Percentiles rank a stretch among this genome's conserved stretches.
Evolutionary conservation across 768 basidiomycete species (phyloP).

Genomic region (Asterophora parasitica): DNA sequence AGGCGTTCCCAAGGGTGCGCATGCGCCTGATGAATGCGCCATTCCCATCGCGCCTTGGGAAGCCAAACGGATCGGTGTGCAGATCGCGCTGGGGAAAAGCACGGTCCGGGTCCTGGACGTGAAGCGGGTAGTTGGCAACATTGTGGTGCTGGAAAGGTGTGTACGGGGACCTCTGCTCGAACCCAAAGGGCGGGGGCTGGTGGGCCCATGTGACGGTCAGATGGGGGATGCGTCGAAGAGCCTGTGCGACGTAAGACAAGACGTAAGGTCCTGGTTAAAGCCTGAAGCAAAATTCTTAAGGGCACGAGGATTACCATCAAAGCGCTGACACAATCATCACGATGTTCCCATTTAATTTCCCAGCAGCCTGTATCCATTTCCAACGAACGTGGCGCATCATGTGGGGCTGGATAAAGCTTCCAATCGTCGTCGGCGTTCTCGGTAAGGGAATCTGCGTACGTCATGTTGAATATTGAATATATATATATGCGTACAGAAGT

Average conservation of each 20-base stretch:
- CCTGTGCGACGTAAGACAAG: constrained; percentile 32
- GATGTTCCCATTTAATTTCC: constrained; percentile 76
- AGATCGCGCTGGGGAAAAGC: constrained; percentile 9
- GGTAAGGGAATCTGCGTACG: not conserved
- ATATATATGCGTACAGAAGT: not conserved
- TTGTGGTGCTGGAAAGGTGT: constrained; percentile 15
- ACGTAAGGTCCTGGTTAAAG: not conserved
- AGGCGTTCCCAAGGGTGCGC: not conserved
- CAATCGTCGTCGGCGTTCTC: constrained; percentile 12
- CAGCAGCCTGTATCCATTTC: constrained; percentile 60
- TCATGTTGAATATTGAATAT: not conserved
- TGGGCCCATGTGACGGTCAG: constrained; percentile 80
- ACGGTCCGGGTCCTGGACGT: constrained; percentile 21
- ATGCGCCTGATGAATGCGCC: not conserved
- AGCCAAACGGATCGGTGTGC: constrained; percentile 11
- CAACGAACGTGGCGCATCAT: constrained; percentile 49
- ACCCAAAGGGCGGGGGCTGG: constrained; percentile 33
- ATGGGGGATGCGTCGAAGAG: constrained; percentile 65
- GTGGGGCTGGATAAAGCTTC: constrained; percentile 42
- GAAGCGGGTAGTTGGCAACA: constrained; percentile 26
- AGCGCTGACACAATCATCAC: constrained; percentile 71
- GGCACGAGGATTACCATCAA: constrained; percentile 44
- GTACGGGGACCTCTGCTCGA: constrained; percentile 16
- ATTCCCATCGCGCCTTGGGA: constrained; percentile 1
- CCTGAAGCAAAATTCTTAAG: constrained; percentile 1